These are phyloP conservation scores for Hippophae gyantsensis DNA, from an alignment of 306 rosid genomes.

Conservation along the genomic window DNA sequence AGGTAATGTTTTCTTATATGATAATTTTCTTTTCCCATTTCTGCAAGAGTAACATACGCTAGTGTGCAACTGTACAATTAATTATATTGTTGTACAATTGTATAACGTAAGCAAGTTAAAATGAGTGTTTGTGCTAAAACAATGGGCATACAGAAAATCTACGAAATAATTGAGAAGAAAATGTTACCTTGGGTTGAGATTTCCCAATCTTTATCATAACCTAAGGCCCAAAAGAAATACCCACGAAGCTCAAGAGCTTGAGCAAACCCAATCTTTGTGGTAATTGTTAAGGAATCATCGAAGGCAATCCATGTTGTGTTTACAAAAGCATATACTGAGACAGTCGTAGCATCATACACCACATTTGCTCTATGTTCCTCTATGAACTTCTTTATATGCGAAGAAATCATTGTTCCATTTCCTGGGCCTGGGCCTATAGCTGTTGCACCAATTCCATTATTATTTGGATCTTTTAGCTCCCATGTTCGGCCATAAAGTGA, in stretches of 20 bases:
- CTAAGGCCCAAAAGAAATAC: constrained; percentile 74
- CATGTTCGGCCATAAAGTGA: constrained; percentile 55
- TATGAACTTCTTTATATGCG: constrained; percentile 16
- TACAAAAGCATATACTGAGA: constrained; percentile 22
- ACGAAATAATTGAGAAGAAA: neutral
- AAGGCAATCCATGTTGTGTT: constrained; percentile 46
- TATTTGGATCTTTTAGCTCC: constrained; percentile 32
- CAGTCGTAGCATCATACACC: constrained; percentile 28
- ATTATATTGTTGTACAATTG: too few species aligned
- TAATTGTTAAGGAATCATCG: constrained; percentile 29
- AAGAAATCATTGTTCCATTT: constrained; percentile 21
- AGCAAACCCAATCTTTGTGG: constrained; percentile 47
- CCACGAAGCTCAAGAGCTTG: constrained; percentile 62
- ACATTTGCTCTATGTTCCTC: constrained; percentile 1
- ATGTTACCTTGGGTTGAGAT: constrained; percentile 31
- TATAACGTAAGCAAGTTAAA: too few species aligned
- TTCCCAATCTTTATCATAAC: constrained; percentile 27
- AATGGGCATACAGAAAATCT: neutral
- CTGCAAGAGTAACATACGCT: too few species aligned
- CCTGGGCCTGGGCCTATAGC: constrained; percentile 51
- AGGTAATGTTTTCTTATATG: too few species aligned
- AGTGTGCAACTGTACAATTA: too few species aligned
- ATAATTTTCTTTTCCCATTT: too few species aligned
- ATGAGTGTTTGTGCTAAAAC: too few species aligned
- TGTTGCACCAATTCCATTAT: constrained; percentile 31